Evolutionary conservation across 2,329 filamentous ascomycete species (phyloP), one percentile per base, ranked within the genome.

Genomic region (Fusarium sp.): DNA sequence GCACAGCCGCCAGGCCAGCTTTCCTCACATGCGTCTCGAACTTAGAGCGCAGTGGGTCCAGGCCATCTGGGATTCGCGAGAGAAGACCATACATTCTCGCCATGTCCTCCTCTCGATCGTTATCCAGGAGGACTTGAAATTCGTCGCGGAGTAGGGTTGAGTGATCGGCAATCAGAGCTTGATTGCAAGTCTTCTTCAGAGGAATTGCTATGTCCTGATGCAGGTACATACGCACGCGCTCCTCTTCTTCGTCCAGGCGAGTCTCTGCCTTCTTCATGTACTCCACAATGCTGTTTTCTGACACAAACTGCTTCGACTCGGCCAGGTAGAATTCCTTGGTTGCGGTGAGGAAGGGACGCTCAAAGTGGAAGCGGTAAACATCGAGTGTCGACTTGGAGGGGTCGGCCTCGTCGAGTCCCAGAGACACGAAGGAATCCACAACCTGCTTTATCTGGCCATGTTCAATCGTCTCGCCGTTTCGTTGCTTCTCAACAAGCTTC

Each of bases 251-350:
- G 9, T 94, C 91, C 70, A 99, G 85, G 35, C 97, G 92, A 48
- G 91, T 85, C 84, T 98, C 96, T 1, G 97, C 97, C 89, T 99
- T 99, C 88, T 98, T 98, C 97, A 99, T 98, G 85, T 98, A 99
- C 81, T 99, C 97, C 37, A 99, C 95, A 5, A 99, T 95, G 73
- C 94, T 97, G 82, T 99, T 99, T 83, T 98, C 96, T 13, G 95
- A 94, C 37, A 99, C 91, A 81, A 99, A 99, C 73, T 95, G 93
- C 78, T 95, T 94, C 22, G 97, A 98, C 83, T 99, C 97, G 54
- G 93, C 92, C 77, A 95, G 89, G 83, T 99, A 99, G 85, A 98
- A 99, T 33, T 88, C 85, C 77, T 90, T 91, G 11, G 97, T 99
- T 4, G 95, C 94, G 7, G 89, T 88, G 62, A 99, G 89, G 88